Percentiles rank a stretch among this genome's conserved stretches.
phyloP scores from a whole-genome alignment of 805 yeast genomes.

The Candida saitoana region DNA sequence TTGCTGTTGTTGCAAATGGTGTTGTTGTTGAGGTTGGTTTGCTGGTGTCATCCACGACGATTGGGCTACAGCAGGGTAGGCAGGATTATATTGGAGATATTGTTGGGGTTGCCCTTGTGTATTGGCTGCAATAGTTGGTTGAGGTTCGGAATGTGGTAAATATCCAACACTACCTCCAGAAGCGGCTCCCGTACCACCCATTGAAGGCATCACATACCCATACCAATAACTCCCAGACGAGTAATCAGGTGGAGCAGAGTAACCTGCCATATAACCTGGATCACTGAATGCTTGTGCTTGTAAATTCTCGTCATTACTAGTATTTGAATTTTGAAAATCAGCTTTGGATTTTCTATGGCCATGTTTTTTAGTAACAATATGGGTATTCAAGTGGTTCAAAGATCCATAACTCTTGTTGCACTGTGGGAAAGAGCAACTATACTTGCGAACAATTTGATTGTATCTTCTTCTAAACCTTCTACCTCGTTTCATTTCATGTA shows the following conservation, averaged over 20 bases:
- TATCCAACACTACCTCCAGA: background rate
- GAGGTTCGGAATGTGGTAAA: background rate
- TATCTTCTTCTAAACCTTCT: constrained; percentile 33
- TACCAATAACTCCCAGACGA: constrained; percentile 16
- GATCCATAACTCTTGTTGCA: constrained; percentile 42
- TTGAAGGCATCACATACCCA: constrained; percentile 10
- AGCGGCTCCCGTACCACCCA: constrained; percentile 2
- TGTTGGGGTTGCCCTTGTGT: background rate
- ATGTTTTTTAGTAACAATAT: constrained; percentile 42
- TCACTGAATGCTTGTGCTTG: background rate
- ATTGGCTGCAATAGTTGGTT: background rate
- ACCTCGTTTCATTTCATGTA: constrained; percentile 23
- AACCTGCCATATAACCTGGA: background rate
- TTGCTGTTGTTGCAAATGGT: constrained; percentile 2
- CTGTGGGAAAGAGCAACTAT: constrained; percentile 33
- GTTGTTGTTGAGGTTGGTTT: constrained; percentile 1
- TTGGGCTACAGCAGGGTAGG: background rate
- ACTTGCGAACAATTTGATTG: constrained; percentile 33
- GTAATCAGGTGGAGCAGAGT: constrained; percentile 9
- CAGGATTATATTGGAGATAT: background rate
- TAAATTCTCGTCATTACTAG: background rate
- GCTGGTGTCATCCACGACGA: background rate
- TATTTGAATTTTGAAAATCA: constrained; percentile 27
- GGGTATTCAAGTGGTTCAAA: constrained; percentile 41
- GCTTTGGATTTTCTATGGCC: constrained; percentile 41